These are phyloP conservation scores for Naganishia kalamii DNA, from an alignment of 768 basidiomycete genomes.

Conservation along the genomic window DNA sequence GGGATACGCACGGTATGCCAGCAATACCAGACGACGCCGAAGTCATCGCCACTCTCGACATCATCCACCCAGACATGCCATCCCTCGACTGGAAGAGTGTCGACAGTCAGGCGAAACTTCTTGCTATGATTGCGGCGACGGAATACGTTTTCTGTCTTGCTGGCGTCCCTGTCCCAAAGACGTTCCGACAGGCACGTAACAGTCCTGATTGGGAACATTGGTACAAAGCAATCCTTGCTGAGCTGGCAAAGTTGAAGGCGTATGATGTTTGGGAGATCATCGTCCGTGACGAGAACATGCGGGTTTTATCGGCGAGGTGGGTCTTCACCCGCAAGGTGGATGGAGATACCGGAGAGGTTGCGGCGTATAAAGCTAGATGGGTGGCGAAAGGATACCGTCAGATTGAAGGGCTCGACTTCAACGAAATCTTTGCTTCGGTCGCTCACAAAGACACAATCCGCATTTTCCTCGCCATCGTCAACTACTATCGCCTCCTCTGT, in stretches of 20 bases:
- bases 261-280: neutral
- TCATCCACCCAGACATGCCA: too few species aligned
- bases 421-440: constrained; percentile 44
- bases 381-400: constrained; percentile 51
- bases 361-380: constrained; percentile 48
- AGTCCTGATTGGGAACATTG: neutral
- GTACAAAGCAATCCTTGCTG: constrained; percentile 2
- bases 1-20: too few species aligned
- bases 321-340: neutral
- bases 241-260: constrained; percentile 1
- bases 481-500: constrained; percentile 45
- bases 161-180: neutral
- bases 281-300: neutral
- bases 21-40: too few species aligned
- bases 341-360: constrained; percentile 35
- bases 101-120: too few species aligned
- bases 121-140: too few species aligned
- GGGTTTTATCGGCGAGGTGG: neutral
- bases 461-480: constrained; percentile 48
- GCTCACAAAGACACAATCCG: constrained; percentile 34
- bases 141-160: too few species aligned
- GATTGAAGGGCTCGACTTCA: constrained; percentile 48
- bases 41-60: too few species aligned
- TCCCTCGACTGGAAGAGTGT: too few species aligned
- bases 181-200: neutral